Evolutionary conservation across 257 asterid genomes (phyloP), one percentile per base, ranked within the genome.

Genomic region (Linaria vulgaris): DNA sequence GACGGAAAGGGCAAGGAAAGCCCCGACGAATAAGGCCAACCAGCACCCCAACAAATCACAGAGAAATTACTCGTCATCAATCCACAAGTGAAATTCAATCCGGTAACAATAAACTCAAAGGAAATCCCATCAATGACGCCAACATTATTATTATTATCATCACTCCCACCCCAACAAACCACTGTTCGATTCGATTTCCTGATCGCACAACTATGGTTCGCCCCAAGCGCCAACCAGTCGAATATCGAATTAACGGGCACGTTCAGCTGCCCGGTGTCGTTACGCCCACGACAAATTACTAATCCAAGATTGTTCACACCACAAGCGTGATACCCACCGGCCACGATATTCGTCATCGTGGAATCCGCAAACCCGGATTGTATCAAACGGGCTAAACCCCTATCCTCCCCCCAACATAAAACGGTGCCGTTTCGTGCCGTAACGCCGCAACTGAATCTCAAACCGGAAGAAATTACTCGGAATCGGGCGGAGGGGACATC

Each of bases 31-130:
- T 66, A 63, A 41, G 86, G 80, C 89, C 86, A 87, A 22, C 95
- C 95, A 3, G 83, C 79, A 3, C 97, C 97, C 97, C 95, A 90
- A 75, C 97, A 90, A 30, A 87, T 63, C 17, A 87, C 73, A 0
- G 95, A 81, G 38, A 90, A 82, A 75, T 87, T 82, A 67, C 72
- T 71, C 0, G 91, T 76, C 11, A 68, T 73, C 63, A 90, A 74
- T 17, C 97, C 97, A 53, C 97, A 90, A 25, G 87, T 83, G 69
- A 85, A 85, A 82, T 85, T 66, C 31, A 64, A 57, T 0, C 97
- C 97, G 21, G 97, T 85, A 57, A 73, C 78, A 31, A 90, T 81
- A 1, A 87, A 80, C 64, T 90, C 97, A 69, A 90, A 90, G 0
- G 85, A 80, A 68, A 75, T 51, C 21, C 16, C 67, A n/a, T 67